Evolutionary conservation across 129 eudicot genomes (phyloP).

Genomic region (Apium graveolens): DNA sequence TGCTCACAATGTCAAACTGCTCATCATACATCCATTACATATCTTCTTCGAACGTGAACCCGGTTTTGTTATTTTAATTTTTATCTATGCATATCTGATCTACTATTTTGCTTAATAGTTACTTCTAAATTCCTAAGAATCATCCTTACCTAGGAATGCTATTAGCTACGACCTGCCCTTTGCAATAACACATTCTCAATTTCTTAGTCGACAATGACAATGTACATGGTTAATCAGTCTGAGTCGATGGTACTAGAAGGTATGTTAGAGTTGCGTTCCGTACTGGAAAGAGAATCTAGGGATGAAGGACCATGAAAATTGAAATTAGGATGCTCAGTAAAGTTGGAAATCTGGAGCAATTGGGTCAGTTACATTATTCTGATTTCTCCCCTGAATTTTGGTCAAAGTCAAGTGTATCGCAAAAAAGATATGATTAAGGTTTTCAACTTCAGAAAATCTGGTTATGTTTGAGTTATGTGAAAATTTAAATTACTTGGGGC

Average conservation of each 20-base stretch:
- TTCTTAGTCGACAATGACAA: not conserved
- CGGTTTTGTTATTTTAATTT: not conserved
- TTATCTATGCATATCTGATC: not conserved
- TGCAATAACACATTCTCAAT: not conserved
- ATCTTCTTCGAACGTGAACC: not conserved
- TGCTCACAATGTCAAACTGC: not conserved
- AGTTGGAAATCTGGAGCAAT: not conserved
- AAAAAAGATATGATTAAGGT: not conserved
- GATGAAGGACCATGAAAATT: not conserved
- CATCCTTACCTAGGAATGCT: not conserved
- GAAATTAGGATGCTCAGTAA: not conserved
- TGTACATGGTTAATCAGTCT: not conserved
- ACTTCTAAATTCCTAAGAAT: not conserved
- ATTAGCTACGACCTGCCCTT: not conserved
- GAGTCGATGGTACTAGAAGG: not conserved
- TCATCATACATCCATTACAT: not conserved
- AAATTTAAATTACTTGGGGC: not conserved
- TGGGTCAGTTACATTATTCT: not conserved
- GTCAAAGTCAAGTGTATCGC: not conserved
- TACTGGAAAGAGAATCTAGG: not conserved
- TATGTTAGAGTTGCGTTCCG: not conserved
- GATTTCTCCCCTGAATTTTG: not conserved
- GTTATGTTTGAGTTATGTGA: not conserved
- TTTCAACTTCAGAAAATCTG: not conserved
- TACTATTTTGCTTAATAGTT: not conserved